Base-by-base conservation (phyloP, 78 protist species). In the slime mould (Dictyostelium discoideum) region DNA sequence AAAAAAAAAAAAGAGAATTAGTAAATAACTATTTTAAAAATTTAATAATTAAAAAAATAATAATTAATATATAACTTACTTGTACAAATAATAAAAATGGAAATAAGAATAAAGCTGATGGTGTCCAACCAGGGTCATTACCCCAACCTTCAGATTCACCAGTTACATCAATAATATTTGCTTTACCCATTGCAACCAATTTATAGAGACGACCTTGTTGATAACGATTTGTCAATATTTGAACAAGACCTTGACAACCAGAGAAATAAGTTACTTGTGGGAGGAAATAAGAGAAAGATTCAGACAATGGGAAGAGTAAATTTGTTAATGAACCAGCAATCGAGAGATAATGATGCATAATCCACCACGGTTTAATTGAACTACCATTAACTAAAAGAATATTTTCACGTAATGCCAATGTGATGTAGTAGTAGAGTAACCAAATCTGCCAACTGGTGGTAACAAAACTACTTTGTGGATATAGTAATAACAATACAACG, bases 311-410 rank as follows among this genome's bases (percentile, higher is more conserved):
- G 79, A 85, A 88, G 54, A 88, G 67, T 24, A 88, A 77, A 29
- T 88, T 80, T 69, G 86, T 88, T 2, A 88, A 63, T 22, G 96
- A 77, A 29, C 85, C 93, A 50, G 93, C 97, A 5, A 94, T 94
- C 2, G 97, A 96, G 84, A 96, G 85, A 76, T 96, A 96, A 63
- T 96, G 97, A 86, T 96, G 97, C 73, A 85, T 85, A 46, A 96
- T 86, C 97, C 97, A 96, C 97, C 97, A 96, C 32, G 96, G 76
- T 65, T 87, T 54, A 37, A 96, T 92, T 7, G 84, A 46, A 63
- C 95, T 84, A 22, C 97, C 97, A 74, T 96, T 96, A 8, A 92
- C 96, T 3, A 86, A 22, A 18, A 96, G 92, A 22, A 96, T 94
- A 85, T 92, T 92, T 77, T 96, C 97, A 46, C 97, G 79, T 44